Conservation (phyloP, 441 rosid genomes). For the Dalechampia spathulata region DNA sequence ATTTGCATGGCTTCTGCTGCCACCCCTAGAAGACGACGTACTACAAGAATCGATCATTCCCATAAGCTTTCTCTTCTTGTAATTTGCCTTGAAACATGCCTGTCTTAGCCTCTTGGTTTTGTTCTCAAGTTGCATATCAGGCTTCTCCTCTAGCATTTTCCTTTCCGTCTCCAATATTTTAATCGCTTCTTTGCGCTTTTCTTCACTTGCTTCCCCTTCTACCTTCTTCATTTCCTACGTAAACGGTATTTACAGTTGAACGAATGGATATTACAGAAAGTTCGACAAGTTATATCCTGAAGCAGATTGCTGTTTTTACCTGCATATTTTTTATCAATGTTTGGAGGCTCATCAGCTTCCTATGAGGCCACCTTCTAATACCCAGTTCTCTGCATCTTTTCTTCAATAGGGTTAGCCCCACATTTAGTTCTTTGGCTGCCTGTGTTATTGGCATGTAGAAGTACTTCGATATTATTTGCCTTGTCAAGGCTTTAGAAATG, state of each 20-base stretch:
- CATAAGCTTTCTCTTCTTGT: slow-evolving; percentile 60
- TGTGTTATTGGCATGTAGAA: slow-evolving; percentile 73
- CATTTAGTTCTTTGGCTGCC: slow-evolving; percentile 65
- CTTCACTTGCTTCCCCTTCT: slow-evolving; percentile 30
- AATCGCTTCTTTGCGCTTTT: slow-evolving; percentile 34
- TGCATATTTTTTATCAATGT: slow-evolving; percentile 52
- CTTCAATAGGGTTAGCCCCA: slow-evolving; percentile 71
- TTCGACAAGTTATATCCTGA: too few species aligned
- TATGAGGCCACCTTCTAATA: slow-evolving; percentile 45
- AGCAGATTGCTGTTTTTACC: too few species aligned
- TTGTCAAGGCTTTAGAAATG: neutral
- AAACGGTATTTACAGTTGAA: too few species aligned
- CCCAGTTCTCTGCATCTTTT: slow-evolving; percentile 83
- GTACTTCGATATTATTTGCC: slow-evolving; percentile 16
- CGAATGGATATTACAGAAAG: too few species aligned
- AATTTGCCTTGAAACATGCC: slow-evolving; percentile 78
- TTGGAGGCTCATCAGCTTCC: slow-evolving; percentile 66
- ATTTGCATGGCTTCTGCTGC: slow-evolving; percentile 1
- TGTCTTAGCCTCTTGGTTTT: slow-evolving; percentile 67
- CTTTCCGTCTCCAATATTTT: slow-evolving; percentile 52
- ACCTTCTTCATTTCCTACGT: slow-evolving; percentile 36
- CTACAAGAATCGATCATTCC: neutral
- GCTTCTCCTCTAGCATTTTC: slow-evolving; percentile 48
- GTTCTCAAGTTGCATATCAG: slow-evolving; percentile 51
- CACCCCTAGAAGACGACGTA: neutral